A percentile compares a stretch with the other conserved stretches of the same genome.
These are phyloP conservation scores for Glebionis coronaria DNA, from an alignment of 129 eudicot genomes.

Conservation along the genomic window DNA sequence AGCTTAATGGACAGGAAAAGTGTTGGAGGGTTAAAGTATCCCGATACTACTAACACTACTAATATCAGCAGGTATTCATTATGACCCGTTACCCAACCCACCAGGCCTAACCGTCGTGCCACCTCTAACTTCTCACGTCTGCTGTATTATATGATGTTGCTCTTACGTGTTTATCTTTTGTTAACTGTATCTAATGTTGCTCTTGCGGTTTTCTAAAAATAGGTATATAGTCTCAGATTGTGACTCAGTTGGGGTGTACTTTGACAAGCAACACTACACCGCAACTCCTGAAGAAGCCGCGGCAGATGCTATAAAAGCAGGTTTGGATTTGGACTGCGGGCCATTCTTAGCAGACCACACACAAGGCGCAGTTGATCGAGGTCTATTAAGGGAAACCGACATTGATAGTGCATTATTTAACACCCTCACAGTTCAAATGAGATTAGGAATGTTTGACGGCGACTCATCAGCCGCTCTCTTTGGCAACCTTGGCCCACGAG, in stretches of 20 bases:
- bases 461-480: constrained; percentile 59
- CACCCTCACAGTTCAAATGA: constrained; percentile 74
- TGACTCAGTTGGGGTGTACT: constrained; percentile 81
- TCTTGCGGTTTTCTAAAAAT: background rate
- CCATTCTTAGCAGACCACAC: constrained; percentile 64
- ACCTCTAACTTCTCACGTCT: too few relatives aligned
- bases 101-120: too few relatives aligned
- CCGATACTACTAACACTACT: too few relatives aligned
- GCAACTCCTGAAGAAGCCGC: constrained; percentile 91
- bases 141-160: too few relatives aligned
- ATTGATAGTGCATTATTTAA: constrained; percentile 52
- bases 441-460: constrained; percentile 93
- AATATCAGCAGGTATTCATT: too few relatives aligned
- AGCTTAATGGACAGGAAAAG: too few relatives aligned
- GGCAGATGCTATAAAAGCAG: constrained; percentile 89
- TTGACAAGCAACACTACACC: constrained; percentile 70
- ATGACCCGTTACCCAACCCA: too few relatives aligned
- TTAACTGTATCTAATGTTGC: background rate
- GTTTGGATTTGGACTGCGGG: constrained; percentile 96
- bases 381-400: constrained; percentile 56
- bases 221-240: constrained; percentile 90
- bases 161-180: background rate
- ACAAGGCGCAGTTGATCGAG: constrained; percentile 56
- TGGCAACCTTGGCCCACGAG: constrained; percentile 68
- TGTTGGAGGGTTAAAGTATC: too few relatives aligned